Conservation (phyloP, 2,329 filamentous ascomycete species). For the Pezicula neosporulosa region DNA sequence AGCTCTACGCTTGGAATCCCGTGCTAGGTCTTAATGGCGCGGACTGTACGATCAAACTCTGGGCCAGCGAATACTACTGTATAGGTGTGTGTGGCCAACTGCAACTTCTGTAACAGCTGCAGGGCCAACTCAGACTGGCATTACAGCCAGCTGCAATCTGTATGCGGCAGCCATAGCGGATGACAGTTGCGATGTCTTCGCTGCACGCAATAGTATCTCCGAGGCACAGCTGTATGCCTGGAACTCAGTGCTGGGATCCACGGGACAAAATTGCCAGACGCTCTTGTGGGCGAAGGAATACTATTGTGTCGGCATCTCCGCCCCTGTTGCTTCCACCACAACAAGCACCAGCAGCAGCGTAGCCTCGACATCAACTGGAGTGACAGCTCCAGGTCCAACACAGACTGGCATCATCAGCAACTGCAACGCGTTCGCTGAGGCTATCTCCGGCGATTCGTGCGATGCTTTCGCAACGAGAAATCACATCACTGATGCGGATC, state of each 20-base stretch:
- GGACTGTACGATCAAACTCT: conserved; percentile 18
- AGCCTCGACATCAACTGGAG: background rate
- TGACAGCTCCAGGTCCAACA: conserved; percentile 7
- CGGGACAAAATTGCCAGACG: too few species aligned
- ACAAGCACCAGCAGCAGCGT: conserved; percentile 1
- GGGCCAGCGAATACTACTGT: conserved; percentile 23
- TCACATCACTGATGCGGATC: too few species aligned
- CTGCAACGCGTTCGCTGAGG: conserved; percentile 21
- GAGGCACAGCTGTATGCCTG: conserved; percentile 22
- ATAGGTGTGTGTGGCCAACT: conserved; percentile 12
- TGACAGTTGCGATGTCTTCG: conserved; percentile 22
- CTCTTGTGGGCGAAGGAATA: too few species aligned
- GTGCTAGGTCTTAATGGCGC: conserved; percentile 20
- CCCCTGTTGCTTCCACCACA: background rate
- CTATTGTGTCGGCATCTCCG: too few species aligned
- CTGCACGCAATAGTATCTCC: conserved; percentile 18
- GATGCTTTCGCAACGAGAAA: conserved; percentile 1
- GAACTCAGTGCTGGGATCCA: conserved; percentile 21
- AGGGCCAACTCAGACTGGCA: conserved; percentile 22
- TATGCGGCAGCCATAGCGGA: conserved; percentile 21
- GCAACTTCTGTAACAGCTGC: conserved; percentile 7
- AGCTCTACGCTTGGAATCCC: conserved; percentile 26
- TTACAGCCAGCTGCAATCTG: conserved; percentile 20
- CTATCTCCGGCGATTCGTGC: conserved; percentile 15
- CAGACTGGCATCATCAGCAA: conserved; percentile 14